Conservation (phyloP, 2,329 filamentous ascomycete genomes). For the Oidium heveae region DNA sequence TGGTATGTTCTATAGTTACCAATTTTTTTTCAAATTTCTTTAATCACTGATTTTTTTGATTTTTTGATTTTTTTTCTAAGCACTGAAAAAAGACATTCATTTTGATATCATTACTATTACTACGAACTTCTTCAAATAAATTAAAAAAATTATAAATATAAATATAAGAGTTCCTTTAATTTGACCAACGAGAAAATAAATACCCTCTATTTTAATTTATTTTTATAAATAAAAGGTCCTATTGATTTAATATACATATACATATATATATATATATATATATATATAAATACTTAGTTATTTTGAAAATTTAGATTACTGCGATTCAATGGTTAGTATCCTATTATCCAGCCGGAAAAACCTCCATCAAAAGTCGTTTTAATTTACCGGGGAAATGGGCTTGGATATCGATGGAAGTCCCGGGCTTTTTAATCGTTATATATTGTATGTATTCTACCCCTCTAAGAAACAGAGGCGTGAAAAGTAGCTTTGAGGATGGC, state of each 20-base stretch:
- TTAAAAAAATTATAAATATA: no score
- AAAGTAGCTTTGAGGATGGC: no score
- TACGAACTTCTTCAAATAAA: no score
- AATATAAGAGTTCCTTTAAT: no score
- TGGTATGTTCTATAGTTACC: conserved; percentile 18
- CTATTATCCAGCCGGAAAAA: conserved; percentile 86
- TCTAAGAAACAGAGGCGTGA: conserved; percentile 24
- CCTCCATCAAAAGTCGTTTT: conserved; percentile 43
- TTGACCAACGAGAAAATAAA: no score
- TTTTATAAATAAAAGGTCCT: no score
- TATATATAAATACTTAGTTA: conserved; percentile 1
- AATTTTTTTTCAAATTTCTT: not conserved
- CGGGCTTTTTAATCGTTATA: conserved; percentile 50
- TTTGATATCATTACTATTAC: no score
- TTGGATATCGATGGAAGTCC: conserved; percentile 74
- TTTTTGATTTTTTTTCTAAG: no score
- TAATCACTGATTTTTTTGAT: not conserved
- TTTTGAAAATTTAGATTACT: conserved; percentile 32
- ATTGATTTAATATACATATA: no score
- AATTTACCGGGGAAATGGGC: conserved; percentile 76
- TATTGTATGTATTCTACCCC: conserved; percentile 57
- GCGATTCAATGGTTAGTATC: conserved; percentile 45
- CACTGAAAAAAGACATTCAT: no score
- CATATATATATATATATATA: no score
- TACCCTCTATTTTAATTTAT: no score